These are phyloP conservation scores for Ceratobasidium sp. DNA, from an alignment of 1,284 basidiomycete species.

Conservation along the genomic window DNA sequence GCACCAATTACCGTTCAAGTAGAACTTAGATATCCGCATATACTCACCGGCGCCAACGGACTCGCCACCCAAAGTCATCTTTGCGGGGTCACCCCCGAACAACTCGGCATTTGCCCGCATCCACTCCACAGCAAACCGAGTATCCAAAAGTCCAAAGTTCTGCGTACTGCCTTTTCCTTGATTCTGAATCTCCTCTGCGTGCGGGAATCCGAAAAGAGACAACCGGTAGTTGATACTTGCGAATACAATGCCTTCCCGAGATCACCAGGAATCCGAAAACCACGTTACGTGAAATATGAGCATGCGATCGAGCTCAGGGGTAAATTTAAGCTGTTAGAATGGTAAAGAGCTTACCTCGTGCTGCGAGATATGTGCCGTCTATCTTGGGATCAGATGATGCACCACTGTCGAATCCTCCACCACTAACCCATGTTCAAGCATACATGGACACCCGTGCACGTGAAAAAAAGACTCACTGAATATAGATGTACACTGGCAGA, in stretches of 20 bases:
- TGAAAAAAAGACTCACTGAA: constrained; percentile 53
- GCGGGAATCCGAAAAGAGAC: constrained; percentile 61
- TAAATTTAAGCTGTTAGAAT: background rate
- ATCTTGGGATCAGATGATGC: constrained; percentile 64
- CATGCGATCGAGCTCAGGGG: background rate
- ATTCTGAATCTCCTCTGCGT: constrained; percentile 56
- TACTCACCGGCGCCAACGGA: constrained; percentile 38
- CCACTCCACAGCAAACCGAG: constrained; percentile 62
- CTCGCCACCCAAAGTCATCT: constrained; percentile 48
- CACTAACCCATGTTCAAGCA: constrained; percentile 49
- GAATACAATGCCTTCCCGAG: constrained; percentile 59
- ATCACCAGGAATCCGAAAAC: background rate
- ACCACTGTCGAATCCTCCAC: constrained; percentile 58
- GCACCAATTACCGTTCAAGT: background rate
- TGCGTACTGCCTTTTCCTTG: constrained; percentile 48
- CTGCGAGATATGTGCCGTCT: constrained; percentile 61
- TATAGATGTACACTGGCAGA: constrained; percentile 61
- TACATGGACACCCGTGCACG: background rate
- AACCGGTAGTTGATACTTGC: constrained; percentile 63
- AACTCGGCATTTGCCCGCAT: constrained; percentile 60
- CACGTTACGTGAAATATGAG: background rate
- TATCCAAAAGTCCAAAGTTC: constrained; percentile 60
- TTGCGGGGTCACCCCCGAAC: constrained; percentile 62
- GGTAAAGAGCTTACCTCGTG: constrained; percentile 39
- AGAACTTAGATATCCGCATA: background rate